A percentile compares a stretch with the other conserved stretches of the same genome.
Conservation (phyloP, 768 basidiomycete genomes). For the Mrakia gelida region DNA sequence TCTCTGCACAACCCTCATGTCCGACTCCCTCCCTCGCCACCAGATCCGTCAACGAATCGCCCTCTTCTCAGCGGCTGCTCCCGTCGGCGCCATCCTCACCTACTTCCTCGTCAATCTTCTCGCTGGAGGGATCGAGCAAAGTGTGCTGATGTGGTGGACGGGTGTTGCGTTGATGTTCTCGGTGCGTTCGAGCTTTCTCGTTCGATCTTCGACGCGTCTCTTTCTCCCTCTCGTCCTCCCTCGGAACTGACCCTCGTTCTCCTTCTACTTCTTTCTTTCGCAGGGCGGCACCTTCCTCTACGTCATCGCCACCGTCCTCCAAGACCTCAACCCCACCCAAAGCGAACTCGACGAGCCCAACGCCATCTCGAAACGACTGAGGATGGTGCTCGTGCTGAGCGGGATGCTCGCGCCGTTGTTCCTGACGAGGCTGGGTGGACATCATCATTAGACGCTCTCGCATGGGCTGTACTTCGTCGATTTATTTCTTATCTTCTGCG, state of each 20-base stretch:
- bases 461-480: no score
- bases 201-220: slow-evolving; percentile 16
- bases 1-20: slow-evolving; percentile 75
- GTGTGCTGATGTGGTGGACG: slow-evolving; percentile 53
- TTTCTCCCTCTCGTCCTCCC: background rate
- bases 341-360: slow-evolving; percentile 44
- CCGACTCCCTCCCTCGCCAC: slow-evolving; percentile 61
- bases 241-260: background rate
- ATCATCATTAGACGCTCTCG: slow-evolving; percentile 46
- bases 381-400: slow-evolving; percentile 55
- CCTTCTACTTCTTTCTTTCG: slow-evolving; percentile 9
- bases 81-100: slow-evolving; percentile 71
- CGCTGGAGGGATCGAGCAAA: slow-evolving; percentile 34
- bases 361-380: slow-evolving; percentile 48
- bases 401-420: slow-evolving; percentile 71
- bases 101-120: slow-evolving; percentile 58
- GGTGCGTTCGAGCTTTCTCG: slow-evolving; percentile 50
- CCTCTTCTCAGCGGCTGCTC: slow-evolving; percentile 78
- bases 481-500: background rate
- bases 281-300: slow-evolving; percentile 93
- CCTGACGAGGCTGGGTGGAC: slow-evolving; percentile 59
- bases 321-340: slow-evolving; percentile 49
- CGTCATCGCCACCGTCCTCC: slow-evolving; percentile 68
- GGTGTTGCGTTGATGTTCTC: slow-evolving; percentile 55
- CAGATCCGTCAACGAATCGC: slow-evolving; percentile 71